Conservation (phyloP, 108 stramenopile species). For the Conticribra weissflogii region DNA sequence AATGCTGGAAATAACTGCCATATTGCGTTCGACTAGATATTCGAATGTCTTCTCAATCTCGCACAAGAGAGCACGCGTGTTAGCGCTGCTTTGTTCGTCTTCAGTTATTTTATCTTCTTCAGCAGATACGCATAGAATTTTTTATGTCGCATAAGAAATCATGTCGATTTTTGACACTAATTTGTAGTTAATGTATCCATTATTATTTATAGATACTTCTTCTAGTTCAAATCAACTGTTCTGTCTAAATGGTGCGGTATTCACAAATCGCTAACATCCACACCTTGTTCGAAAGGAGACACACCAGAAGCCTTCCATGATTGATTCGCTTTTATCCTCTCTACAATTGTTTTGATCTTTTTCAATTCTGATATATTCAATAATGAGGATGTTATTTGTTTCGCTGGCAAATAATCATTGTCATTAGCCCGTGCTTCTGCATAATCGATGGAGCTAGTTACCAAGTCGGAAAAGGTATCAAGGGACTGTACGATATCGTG, state of each 20-base stretch:
- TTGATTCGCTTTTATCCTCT: slow-evolving; percentile 57
- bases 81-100: too few relatives aligned
- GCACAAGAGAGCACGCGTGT: too few relatives aligned
- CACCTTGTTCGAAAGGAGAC: neutral
- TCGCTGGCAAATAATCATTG: slow-evolving; percentile 62
- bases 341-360: slow-evolving; percentile 58
- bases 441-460: slow-evolving; percentile 80
- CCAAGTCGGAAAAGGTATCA: slow-evolving; percentile 74
- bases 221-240: neutral
- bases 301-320: slow-evolving; percentile 59
- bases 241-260: neutral
- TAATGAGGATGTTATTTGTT: slow-evolving; percentile 37
- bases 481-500: slow-evolving; percentile 46
- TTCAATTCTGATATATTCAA: slow-evolving; percentile 66
- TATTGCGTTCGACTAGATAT: too few relatives aligned
- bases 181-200: too few relatives aligned
- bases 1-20: too few relatives aligned
- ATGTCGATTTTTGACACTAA: too few relatives aligned
- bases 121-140: too few relatives aligned
- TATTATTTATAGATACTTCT: too few relatives aligned
- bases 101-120: too few relatives aligned
- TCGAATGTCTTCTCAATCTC: too few relatives aligned
- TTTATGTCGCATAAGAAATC: too few relatives aligned
- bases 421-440: slow-evolving; percentile 67
- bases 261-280: neutral